These are phyloP conservation scores for Mycocentrospora acerina DNA, from an alignment of 2,329 filamentous ascomycete species.

Conservation along the genomic window DNA sequence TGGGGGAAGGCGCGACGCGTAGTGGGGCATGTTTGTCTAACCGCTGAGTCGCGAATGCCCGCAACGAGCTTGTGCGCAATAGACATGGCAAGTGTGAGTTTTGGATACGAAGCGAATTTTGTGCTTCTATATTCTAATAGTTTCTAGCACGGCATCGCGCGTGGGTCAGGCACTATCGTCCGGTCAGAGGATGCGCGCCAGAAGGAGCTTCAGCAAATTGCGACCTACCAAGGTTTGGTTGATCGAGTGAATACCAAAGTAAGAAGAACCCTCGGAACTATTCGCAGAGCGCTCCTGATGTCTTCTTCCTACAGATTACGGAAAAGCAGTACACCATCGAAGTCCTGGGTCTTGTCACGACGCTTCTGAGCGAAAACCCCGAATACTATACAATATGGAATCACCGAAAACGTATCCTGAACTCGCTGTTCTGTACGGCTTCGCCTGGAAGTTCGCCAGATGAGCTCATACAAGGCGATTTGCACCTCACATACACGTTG, in stretches of 20 bases:
- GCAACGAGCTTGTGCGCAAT: conserved; percentile 7
- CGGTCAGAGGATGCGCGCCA: conserved; percentile 69
- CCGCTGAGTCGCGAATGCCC: conserved; percentile 13
- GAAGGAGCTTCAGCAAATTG: conserved; percentile 74
- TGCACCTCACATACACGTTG: conserved; percentile 80
- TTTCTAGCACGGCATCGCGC: conserved; percentile 78
- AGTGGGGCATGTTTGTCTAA: conserved; percentile 30
- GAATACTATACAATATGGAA: conserved; percentile 95
- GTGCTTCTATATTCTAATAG: too few relatives aligned
- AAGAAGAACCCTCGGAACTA: conserved; percentile 1
- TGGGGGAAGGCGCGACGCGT: conserved; percentile 24
- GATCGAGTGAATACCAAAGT: conserved; percentile 68
- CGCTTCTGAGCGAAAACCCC: conserved; percentile 73
- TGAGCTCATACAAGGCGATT: conserved; percentile 68
- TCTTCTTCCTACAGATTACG: conserved; percentile 37
- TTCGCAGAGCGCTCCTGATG: conserved; percentile 1
- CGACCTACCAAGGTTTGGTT: conserved; percentile 72
- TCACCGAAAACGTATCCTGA: conserved; percentile 72
- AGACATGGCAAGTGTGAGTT: conserved; percentile 46
- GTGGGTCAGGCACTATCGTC: conserved; percentile 54
- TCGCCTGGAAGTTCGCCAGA: conserved; percentile 35
- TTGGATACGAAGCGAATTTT: too few relatives aligned
- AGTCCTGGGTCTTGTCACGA: conserved; percentile 69
- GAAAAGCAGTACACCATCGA: conserved; percentile 54
- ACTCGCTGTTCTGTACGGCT: conserved; percentile 56